These are phyloP conservation scores for Nicotiana undulata DNA, from an alignment of 257 asterid genomes.

Conservation along the genomic window DNA sequence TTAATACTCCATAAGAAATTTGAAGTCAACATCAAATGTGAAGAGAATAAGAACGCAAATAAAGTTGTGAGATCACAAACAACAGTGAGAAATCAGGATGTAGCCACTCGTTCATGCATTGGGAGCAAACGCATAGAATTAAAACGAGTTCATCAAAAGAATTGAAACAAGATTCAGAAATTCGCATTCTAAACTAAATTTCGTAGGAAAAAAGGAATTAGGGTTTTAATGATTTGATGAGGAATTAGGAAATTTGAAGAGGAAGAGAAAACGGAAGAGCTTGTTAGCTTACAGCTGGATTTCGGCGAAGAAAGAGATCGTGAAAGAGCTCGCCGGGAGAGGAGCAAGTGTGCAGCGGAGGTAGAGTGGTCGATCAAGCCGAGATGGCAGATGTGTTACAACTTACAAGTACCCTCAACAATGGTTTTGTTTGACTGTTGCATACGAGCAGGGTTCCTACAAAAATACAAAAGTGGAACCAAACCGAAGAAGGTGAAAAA, in stretches of 20 bases:
- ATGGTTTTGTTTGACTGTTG: not conserved
- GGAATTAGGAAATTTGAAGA: not conserved
- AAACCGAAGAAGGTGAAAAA: not conserved
- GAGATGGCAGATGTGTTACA: not conserved
- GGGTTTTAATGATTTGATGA: not conserved
- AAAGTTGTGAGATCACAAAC: not conserved
- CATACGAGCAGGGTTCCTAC: not conserved
- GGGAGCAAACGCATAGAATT: not conserved
- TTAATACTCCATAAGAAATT: not conserved
- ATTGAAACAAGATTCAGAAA: not conserved
- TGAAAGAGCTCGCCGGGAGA: not conserved
- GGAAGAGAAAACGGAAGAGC: not conserved
- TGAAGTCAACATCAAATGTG: not conserved
- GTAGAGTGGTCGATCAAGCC: not conserved
- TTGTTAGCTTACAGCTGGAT: not conserved
- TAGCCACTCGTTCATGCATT: not conserved
- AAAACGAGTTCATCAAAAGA: not conserved
- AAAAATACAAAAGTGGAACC: not conserved
- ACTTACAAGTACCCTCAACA: not conserved
- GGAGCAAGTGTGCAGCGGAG: not conserved
- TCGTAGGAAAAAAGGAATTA: not conserved
- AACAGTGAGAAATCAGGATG: not conserved
- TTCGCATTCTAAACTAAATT: not conserved
- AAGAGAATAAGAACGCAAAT: not conserved
- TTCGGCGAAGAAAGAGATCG: not conserved